Evolutionary conservation across 2,329 filamentous ascomycete species (phyloP).

Genomic region (Cucurbitaria berberidis): DNA sequence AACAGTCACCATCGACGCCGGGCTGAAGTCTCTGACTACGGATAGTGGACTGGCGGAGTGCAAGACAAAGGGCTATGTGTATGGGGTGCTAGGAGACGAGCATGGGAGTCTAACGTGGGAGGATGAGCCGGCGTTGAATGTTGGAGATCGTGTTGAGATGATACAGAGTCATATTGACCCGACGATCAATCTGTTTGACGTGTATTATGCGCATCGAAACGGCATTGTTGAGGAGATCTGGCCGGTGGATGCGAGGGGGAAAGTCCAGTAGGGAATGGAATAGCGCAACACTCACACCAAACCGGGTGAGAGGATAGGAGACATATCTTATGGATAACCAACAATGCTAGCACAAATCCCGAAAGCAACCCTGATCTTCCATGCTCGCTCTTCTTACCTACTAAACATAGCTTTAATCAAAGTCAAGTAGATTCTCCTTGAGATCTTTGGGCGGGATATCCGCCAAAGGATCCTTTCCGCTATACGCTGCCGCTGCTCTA

Average conservation of each 20-base stretch:
- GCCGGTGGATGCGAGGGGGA: conserved; percentile 59
- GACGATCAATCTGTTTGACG: conserved; percentile 60
- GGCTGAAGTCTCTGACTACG: conserved; percentile 59
- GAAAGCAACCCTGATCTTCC: neutral
- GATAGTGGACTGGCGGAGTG: conserved; percentile 60
- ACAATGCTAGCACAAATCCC: neutral
- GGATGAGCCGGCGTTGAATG: conserved; percentile 47
- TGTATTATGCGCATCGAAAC: conserved; percentile 58
- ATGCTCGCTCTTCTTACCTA: neutral
- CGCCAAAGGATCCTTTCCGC: conserved; percentile 21
- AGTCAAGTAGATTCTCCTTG: conserved; percentile 10
- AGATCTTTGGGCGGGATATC: conserved; percentile 11
- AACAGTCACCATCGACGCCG: conserved; percentile 57
- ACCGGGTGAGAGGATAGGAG: neutral
- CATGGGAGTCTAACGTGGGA: conserved; percentile 58
- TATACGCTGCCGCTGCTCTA: conserved; percentile 11
- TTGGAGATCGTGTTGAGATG: conserved; percentile 60
- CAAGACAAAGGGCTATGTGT: conserved; percentile 50
- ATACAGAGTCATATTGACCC: conserved; percentile 63
- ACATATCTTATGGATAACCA: neutral
- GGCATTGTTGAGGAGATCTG: conserved; percentile 60
- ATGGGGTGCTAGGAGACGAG: conserved; percentile 57
- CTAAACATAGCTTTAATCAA: neutral
- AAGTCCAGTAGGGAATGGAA: conserved; percentile 55
- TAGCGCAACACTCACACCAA: neutral